These are phyloP conservation scores for Fusarium sp. DNA, from an alignment of 2,329 filamentous ascomycete genomes.

Conservation along the genomic window DNA sequence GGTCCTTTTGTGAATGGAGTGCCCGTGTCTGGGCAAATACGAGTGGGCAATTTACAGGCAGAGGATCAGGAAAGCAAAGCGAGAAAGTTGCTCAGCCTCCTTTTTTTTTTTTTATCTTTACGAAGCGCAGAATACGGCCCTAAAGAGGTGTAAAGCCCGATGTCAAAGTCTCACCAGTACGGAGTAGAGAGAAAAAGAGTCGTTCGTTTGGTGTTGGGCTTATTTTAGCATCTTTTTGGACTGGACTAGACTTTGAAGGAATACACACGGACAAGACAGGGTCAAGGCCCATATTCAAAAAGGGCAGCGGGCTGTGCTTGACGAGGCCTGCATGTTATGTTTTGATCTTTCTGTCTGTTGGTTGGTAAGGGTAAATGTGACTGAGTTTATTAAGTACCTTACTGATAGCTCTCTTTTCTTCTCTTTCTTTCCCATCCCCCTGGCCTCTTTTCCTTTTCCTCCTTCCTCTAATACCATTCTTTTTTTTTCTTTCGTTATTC, in stretches of 20 bases:
- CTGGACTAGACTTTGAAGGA: not conserved
- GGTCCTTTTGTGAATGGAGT: not conserved
- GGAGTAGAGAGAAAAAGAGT: not conserved
- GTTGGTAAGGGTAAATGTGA: not conserved
- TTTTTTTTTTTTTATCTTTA: not conserved
- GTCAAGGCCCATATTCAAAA: not conserved
- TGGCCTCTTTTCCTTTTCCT: not conserved
- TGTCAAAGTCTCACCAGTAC: not conserved
- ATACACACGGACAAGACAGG: not conserved
- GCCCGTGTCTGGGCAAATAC: not conserved
- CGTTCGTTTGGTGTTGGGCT: not conserved
- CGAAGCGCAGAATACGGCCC: not conserved
- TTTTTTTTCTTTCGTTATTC: not conserved
- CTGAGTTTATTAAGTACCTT: not conserved
- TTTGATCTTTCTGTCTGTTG: not conserved
- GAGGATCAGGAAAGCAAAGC: not conserved
- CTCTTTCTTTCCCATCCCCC: not conserved
- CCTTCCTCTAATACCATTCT: not conserved
- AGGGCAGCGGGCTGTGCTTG: not conserved
- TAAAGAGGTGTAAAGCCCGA: not conserved
- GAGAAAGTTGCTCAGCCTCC: slow-evolving; percentile 2
- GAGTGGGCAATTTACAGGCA: not conserved
- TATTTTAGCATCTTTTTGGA: not conserved
- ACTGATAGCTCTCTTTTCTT: not conserved
- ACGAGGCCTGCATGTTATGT: not conserved